Conservation (phyloP, 2,329 filamentous ascomycete genomes). For the Bipolaris sorokiniana region DNA sequence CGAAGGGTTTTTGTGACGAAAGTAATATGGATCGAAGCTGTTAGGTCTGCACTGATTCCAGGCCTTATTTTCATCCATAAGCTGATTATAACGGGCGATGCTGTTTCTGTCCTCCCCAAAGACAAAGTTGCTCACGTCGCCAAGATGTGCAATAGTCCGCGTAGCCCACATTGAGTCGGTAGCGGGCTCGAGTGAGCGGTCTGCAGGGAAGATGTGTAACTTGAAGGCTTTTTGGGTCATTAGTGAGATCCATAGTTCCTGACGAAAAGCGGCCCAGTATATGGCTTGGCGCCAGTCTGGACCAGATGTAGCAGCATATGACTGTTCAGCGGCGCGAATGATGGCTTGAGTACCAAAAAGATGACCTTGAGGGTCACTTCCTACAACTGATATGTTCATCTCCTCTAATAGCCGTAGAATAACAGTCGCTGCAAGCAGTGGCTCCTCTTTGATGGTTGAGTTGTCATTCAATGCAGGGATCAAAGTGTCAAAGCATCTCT, state of each 20-base stretch:
- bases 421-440: conserved; percentile 51
- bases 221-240: conserved; percentile 48
- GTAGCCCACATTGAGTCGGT: conserved; percentile 53
- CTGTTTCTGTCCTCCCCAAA: conserved; percentile 45
- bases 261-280: conserved; percentile 48
- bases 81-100: conserved; percentile 35
- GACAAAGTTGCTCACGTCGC: conserved; percentile 46
- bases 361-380: conserved; percentile 48
- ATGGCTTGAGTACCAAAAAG: conserved; percentile 49
- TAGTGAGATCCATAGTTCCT: conserved; percentile 48
- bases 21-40: conserved; percentile 47
- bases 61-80: conserved; percentile 45
- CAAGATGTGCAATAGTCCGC: conserved; percentile 49
- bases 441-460: conserved; percentile 50
- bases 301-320: conserved; percentile 39
- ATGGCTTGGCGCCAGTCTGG: conserved; percentile 46
- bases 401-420: conserved; percentile 52
- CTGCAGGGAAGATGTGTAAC: conserved; percentile 46
- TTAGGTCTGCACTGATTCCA: conserved; percentile 42
- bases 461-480: conserved; percentile 51
- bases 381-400: conserved; percentile 50
- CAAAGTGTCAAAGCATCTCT: conserved; percentile 49
- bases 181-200: conserved; percentile 49
- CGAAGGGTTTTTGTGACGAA: conserved; percentile 40
- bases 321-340: conserved; percentile 44